Conservation (phyloP, 768 basidiomycete species). For the Tremella fuciformis region DNA sequence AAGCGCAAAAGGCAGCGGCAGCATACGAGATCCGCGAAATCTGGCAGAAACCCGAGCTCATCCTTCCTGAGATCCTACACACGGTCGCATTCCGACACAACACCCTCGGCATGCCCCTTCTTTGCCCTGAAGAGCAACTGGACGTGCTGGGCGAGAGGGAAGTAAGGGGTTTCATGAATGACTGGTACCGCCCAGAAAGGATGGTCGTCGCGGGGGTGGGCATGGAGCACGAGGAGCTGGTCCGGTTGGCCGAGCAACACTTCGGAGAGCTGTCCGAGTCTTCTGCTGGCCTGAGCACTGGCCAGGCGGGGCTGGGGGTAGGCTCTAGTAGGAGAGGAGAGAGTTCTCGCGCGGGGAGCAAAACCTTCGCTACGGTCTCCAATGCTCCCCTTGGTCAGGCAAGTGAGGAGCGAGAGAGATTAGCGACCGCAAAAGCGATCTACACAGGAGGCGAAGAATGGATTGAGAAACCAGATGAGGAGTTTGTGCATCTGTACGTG, state of each 20-base stretch:
- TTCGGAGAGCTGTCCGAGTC: constrained; percentile 55
- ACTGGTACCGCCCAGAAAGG: constrained; percentile 88
- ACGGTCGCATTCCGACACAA: constrained; percentile 72
- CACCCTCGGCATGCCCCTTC: constrained; percentile 82
- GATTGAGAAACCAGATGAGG: constrained; percentile 54
- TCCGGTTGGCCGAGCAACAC: constrained; percentile 76
- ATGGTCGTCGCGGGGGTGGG: constrained; percentile 96
- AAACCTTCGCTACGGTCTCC: constrained; percentile 50
- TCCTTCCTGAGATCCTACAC: constrained; percentile 86
- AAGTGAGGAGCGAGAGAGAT: constrained; percentile 36
- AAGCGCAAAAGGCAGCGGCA: constrained; percentile 78
- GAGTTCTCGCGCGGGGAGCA: constrained; percentile 50
- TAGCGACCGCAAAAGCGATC: constrained; percentile 50
- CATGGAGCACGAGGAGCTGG: constrained; percentile 81
- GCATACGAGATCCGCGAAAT: constrained; percentile 88
- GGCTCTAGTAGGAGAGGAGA: neutral
- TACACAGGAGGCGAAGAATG: constrained; percentile 79
- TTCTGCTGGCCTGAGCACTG: constrained; percentile 9
- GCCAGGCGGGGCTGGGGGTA: neutral
- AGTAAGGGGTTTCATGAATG: constrained; percentile 64
- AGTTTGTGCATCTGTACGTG: constrained; percentile 90
- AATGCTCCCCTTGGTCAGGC: constrained; percentile 11
- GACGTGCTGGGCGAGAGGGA: constrained; percentile 62
- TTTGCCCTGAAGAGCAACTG: constrained; percentile 84
- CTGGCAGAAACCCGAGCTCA: constrained; percentile 81